phyloP scores from a whole-genome alignment of 768 basidiomycete genomes.

The Holtermannia corniformis region DNA sequence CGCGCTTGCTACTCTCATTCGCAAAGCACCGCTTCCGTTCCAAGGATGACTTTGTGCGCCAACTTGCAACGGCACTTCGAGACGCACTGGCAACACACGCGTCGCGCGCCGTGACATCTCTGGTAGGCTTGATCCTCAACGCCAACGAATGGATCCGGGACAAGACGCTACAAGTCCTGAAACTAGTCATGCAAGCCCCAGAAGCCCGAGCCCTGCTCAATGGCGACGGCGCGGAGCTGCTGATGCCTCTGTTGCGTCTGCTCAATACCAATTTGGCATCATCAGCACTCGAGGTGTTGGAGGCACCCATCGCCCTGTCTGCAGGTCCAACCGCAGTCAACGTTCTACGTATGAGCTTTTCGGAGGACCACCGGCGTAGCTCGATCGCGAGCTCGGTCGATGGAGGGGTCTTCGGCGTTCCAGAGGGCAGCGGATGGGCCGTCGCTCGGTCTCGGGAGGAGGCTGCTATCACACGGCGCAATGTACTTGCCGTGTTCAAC shows the following conservation, averaged over 20 bases:
- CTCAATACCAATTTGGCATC: conserved; percentile 77
- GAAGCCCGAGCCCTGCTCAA: conserved; percentile 67
- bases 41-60: conserved; percentile 84
- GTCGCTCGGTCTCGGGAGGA: conserved; percentile 58
- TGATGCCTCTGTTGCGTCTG: conserved; percentile 81
- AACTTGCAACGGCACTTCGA: conserved; percentile 72
- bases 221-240: conserved; percentile 67
- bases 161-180: conserved; percentile 76
- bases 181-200: conserved; percentile 75
- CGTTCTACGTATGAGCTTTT: too few species aligned
- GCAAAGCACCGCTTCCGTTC: conserved; percentile 79
- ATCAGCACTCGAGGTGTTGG: conserved; percentile 83
- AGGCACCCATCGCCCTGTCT: conserved; percentile 57
- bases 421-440: conserved; percentile 78
- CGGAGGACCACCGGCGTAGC: too few species aligned
- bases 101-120: conserved; percentile 69
- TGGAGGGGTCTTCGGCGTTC: conserved; percentile 70
- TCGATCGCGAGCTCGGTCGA: conserved; percentile 43
- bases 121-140: conserved; percentile 81
- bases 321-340: not conserved
- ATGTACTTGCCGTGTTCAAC: conserved; percentile 76
- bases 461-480: conserved; percentile 58
- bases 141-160: conserved; percentile 68
- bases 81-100: conserved; percentile 66
- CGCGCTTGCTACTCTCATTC: conserved; percentile 81